phyloP scores from a whole-genome alignment of 1,284 basidiomycete genomes.

The Boletus mariae region DNA sequence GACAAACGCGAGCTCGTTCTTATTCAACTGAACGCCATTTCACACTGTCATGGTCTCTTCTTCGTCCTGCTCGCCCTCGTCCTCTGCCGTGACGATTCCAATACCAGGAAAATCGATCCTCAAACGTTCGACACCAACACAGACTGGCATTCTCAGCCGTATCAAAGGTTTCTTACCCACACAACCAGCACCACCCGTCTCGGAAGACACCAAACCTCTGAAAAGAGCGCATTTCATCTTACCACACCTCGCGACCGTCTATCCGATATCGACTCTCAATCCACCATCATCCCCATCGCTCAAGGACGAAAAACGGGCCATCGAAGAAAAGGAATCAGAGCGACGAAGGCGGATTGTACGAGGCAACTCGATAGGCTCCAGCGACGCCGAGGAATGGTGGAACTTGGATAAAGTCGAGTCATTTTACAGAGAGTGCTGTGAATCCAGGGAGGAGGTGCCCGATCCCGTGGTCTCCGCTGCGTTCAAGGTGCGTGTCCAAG shows the following conservation, averaged over 20 bases:
- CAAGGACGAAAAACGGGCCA: constrained; percentile 69
- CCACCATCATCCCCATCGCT: constrained; percentile 75
- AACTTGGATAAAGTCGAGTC: constrained; percentile 74
- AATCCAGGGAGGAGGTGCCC: constrained; percentile 68
- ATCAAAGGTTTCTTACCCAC: constrained; percentile 44
- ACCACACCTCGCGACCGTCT: constrained; percentile 77
- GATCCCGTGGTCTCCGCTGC: constrained; percentile 65
- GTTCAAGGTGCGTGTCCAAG: constrained; percentile 54
- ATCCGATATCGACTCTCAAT: constrained; percentile 78
- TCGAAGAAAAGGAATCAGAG: constrained; percentile 66
- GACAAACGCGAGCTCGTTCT: no score
- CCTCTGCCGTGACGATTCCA: constrained; percentile 71
- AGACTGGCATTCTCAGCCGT: constrained; percentile 68
- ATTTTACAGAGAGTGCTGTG: constrained; percentile 80
- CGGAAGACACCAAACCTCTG: constrained; percentile 52
- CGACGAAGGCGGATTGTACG: constrained; percentile 58
- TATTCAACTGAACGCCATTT: no score
- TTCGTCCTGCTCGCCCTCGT: constrained; percentile 52
- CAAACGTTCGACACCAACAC: constrained; percentile 68
- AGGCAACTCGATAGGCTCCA: constrained; percentile 43
- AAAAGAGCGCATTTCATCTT: constrained; percentile 85
- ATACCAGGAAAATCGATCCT: constrained; percentile 75
- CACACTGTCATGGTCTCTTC: constrained; percentile 17
- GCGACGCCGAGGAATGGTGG: constrained; percentile 66
- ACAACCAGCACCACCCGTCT: constrained; percentile 18